Conservation (phyloP, 495 filamentous ascomycete genomes). For the Daldinia grandis region DNA sequence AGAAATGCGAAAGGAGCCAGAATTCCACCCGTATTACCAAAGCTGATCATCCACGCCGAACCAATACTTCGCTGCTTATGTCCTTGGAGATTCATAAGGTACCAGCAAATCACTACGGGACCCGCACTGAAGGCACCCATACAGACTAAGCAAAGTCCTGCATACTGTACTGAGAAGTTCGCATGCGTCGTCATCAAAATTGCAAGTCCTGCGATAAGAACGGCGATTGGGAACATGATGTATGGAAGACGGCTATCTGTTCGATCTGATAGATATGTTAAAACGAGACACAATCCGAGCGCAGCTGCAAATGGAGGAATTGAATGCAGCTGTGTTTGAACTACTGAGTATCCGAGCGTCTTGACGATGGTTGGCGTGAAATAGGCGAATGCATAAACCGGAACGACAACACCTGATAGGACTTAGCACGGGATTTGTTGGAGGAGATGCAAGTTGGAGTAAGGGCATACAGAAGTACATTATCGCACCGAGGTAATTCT, state of each 20-base stretch:
- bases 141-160: constrained; percentile 70
- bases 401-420: constrained; percentile 64
- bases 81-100: constrained; percentile 79
- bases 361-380: constrained; percentile 74
- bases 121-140: constrained; percentile 66
- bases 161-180: constrained; percentile 63
- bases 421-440: constrained; percentile 21
- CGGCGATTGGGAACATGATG: constrained; percentile 44
- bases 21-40: constrained; percentile 43
- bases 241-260: constrained; percentile 57
- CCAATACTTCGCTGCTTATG: constrained; percentile 78
- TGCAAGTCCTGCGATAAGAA: constrained; percentile 60
- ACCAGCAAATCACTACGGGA: constrained; percentile 80
- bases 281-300: constrained; percentile 61
- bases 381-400: constrained; percentile 66
- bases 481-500: constrained; percentile 66
- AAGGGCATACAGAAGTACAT: constrained; percentile 70
- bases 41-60: constrained; percentile 58
- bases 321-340: constrained; percentile 72
- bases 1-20: constrained; percentile 42
- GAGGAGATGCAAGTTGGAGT: background rate
- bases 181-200: constrained; percentile 68
- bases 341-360: constrained; percentile 64
- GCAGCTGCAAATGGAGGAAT: constrained; percentile 77
- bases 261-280: constrained; percentile 62